These are phyloP conservation scores for Ophiocordyceps camponoti-floridani DNA, from an alignment of 2,329 filamentous ascomycete species.

Conservation along the genomic window DNA sequence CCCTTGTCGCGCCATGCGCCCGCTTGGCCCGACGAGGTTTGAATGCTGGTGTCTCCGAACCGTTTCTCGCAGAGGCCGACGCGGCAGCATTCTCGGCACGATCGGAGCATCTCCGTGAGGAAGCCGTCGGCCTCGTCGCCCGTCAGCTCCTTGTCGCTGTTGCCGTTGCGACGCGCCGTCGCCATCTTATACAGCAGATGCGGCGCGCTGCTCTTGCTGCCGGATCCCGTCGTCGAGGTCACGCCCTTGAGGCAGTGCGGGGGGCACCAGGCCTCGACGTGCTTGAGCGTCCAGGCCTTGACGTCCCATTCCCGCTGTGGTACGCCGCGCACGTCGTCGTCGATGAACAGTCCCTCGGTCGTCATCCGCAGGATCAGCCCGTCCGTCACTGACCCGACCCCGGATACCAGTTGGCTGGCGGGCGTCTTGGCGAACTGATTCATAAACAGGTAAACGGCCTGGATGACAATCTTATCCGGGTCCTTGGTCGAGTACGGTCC, in stretches of 20 bases:
- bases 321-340: slow-evolving; percentile 81
- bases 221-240: slow-evolving; percentile 19
- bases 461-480: slow-evolving; percentile 90
- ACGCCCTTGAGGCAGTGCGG: slow-evolving; percentile 34
- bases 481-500: slow-evolving; percentile 74
- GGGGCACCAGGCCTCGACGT: slow-evolving; percentile 74
- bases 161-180: slow-evolving; percentile 25
- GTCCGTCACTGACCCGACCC: slow-evolving; percentile 73
- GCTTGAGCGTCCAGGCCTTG: slow-evolving; percentile 92
- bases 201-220: slow-evolving; percentile 19
- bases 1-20: slow-evolving; percentile 37
- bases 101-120: slow-evolving; percentile 40
- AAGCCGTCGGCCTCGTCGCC: slow-evolving; percentile 51
- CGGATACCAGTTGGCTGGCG: slow-evolving; percentile 73
- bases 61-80: slow-evolving; percentile 28
- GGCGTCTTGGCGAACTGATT: slow-evolving; percentile 80
- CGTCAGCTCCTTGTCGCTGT: slow-evolving; percentile 26
- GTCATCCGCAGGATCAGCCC: slow-evolving; percentile 83
- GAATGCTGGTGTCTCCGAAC: slow-evolving; percentile 24
- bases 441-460: slow-evolving; percentile 82
- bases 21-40: slow-evolving; percentile 22
- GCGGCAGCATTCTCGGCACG: slow-evolving; percentile 47
- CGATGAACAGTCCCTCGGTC: slow-evolving; percentile 89
- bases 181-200: slow-evolving; percentile 30
- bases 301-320: slow-evolving; percentile 97